Conservation (phyloP, 345 rosid species). For the Arabis alpina region DNA sequence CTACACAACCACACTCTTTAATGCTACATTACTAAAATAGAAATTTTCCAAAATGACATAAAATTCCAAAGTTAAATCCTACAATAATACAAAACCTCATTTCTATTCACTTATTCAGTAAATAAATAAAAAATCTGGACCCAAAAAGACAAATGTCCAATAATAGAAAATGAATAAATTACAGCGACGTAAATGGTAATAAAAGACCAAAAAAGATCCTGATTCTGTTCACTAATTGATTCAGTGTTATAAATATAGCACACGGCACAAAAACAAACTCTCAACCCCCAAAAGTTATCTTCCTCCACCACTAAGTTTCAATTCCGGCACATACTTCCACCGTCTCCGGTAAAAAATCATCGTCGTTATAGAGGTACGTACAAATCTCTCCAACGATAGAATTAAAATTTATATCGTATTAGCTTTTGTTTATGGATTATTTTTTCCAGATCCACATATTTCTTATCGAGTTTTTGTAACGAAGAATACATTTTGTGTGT, state of each 20-base stretch:
- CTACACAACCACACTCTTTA: conserved; percentile 24
- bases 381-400: neutral
- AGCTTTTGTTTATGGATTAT: neutral
- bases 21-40: neutral
- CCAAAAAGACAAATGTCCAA: too few relatives aligned
- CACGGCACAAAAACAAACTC: conserved; percentile 6
- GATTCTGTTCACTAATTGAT: conserved; percentile 3
- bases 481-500: too few relatives aligned
- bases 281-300: neutral
- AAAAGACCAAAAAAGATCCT: neutral
- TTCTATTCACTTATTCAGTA: neutral
- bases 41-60: neutral
- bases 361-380: conserved; percentile 14
- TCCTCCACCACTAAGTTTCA: neutral
- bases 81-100: neutral
- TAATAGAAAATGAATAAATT: neutral
- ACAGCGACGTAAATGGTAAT: conserved; percentile 21
- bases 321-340: conserved; percentile 12
- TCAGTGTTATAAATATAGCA: conserved; percentile 23
- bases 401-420: neutral
- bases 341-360: neutral
- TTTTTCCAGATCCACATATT: neutral
- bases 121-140: neutral
- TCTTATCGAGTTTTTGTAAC: too few relatives aligned
- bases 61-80: neutral